Evolutionary conservation across 1,284 basidiomycete genomes (phyloP).

Genomic region (Malassezia obtusa): DNA sequence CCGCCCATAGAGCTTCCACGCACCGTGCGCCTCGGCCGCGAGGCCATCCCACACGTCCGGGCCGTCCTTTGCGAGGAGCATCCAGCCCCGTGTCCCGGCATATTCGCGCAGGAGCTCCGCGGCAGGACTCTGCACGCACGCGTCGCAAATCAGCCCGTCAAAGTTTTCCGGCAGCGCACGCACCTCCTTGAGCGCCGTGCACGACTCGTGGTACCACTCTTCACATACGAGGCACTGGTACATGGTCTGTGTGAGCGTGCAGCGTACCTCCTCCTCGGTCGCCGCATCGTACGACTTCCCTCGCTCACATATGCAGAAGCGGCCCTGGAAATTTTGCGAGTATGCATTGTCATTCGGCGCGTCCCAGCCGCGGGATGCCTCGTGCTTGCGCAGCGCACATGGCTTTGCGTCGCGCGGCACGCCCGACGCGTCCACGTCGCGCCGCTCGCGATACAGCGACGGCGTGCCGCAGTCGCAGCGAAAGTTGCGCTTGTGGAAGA

Average conservation of each 20-base stretch:
- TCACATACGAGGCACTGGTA: constrained; percentile 50
- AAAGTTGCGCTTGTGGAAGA: constrained; percentile 45
- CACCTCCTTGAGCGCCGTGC: constrained; percentile 26
- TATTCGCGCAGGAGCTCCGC: constrained; percentile 28
- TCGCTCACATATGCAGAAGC: constrained; percentile 49
- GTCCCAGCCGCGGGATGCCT: constrained; percentile 17
- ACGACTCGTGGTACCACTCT: constrained; percentile 50
- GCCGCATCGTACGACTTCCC: constrained; percentile 49
- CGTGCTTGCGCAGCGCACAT: constrained; percentile 26
- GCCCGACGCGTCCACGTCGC: constrained; percentile 3
- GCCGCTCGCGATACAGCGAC: constrained; percentile 18
- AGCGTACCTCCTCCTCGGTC: constrained; percentile 44
- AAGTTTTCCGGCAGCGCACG: constrained; percentile 33
- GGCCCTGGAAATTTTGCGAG: constrained; percentile 46
- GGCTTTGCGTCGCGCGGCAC: constrained; percentile 23
- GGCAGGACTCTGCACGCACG: constrained; percentile 26
- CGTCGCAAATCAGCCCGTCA: constrained; percentile 40
- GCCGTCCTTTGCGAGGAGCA: neutral
- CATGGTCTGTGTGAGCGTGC: constrained; percentile 30
- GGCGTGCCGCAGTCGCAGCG: constrained; percentile 47
- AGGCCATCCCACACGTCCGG: neutral
- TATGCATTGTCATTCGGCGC: constrained; percentile 44
- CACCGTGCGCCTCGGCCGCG: neutral
- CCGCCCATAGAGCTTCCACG: neutral
- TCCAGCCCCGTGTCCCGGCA: constrained; percentile 17